phyloP scores from a whole-genome alignment of 805 yeast species.

The Candida multigemmis region DNA sequence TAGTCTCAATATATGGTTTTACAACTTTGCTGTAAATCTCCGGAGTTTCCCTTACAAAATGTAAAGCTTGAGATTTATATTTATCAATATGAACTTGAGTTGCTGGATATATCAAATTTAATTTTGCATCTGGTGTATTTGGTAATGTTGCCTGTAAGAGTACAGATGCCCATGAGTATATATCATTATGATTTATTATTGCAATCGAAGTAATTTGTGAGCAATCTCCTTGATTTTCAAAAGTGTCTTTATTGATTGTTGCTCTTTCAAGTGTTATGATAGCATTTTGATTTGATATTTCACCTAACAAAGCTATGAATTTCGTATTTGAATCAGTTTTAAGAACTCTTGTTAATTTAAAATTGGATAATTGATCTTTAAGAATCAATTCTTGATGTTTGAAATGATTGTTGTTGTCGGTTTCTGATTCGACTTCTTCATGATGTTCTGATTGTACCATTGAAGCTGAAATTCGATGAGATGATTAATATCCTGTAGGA shows the following conservation, averaged over 20 bases:
- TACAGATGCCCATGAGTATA: constrained; percentile 74
- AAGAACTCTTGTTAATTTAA: constrained; percentile 39
- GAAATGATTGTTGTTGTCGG: constrained; percentile 1
- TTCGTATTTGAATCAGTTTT: constrained; percentile 61
- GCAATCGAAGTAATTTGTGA: constrained; percentile 12
- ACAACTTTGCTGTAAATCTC: constrained; percentile 55
- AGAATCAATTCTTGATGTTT: constrained; percentile 3
- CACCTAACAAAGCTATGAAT: constrained; percentile 57
- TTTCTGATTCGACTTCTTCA: background rate
- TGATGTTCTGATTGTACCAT: background rate
- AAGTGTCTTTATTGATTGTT: constrained; percentile 42
- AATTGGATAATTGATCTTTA: constrained; percentile 24
- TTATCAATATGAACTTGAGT: constrained; percentile 77
- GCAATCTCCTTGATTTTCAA: constrained; percentile 5
- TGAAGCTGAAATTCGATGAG: background rate
- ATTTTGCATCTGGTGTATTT: constrained; percentile 50
- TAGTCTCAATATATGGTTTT: constrained; percentile 66
- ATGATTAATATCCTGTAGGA: too few species aligned
- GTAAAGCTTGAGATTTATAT: constrained; percentile 51
- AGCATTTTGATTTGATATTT: constrained; percentile 51
- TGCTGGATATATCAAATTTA: constrained; percentile 83
- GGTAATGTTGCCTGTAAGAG: constrained; percentile 39
- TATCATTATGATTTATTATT: constrained; percentile 62
- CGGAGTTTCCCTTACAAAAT: constrained; percentile 73
- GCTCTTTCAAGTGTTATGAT: constrained; percentile 68